Evolutionary conservation across 305 asterid species (phyloP).

Genomic region (Salvia sclarea): DNA sequence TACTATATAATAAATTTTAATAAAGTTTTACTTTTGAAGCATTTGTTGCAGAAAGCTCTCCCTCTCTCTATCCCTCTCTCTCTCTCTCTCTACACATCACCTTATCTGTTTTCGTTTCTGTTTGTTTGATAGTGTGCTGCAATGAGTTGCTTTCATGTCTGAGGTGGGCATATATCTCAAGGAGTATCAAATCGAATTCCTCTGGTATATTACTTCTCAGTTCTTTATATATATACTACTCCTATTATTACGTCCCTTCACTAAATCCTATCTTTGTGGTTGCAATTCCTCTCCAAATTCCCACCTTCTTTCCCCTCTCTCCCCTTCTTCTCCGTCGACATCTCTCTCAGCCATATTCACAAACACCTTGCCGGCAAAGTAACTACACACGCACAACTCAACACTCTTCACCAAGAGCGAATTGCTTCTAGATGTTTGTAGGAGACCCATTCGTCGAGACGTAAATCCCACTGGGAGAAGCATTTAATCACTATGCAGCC

Average conservation of each 20-base stretch:
- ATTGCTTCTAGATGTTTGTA: slow-evolving; percentile 22
- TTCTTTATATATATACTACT: background rate
- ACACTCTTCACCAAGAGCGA: slow-evolving; percentile 10
- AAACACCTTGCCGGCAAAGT: slow-evolving; percentile 27
- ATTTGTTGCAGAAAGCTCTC: too few species aligned
- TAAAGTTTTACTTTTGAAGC: background rate
- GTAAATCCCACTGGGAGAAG: background rate
- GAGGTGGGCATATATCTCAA: slow-evolving; percentile 25
- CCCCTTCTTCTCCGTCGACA: slow-evolving; percentile 1
- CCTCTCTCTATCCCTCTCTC: background rate
- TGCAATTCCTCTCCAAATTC: slow-evolving; percentile 48
- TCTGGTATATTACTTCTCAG: slow-evolving; percentile 35
- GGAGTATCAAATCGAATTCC: slow-evolving; percentile 37
- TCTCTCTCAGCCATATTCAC: slow-evolving; percentile 28
- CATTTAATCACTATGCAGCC: slow-evolving; percentile 55
- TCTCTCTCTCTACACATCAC: background rate
- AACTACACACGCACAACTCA: background rate
- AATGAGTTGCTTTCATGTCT: slow-evolving; percentile 18
- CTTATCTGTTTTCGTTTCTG: slow-evolving; percentile 18
- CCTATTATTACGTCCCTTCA: slow-evolving; percentile 19
- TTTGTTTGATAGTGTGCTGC: background rate
- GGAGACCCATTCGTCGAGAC: slow-evolving; percentile 37
- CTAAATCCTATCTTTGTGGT: slow-evolving; percentile 62
- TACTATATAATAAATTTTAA: too few species aligned
- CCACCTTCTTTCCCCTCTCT: slow-evolving; percentile 23